Evolutionary conservation across 2,329 filamentous ascomycete genomes (phyloP), one percentile per base, ranked within the genome.

Genomic region (Byssochlamys sp.): DNA sequence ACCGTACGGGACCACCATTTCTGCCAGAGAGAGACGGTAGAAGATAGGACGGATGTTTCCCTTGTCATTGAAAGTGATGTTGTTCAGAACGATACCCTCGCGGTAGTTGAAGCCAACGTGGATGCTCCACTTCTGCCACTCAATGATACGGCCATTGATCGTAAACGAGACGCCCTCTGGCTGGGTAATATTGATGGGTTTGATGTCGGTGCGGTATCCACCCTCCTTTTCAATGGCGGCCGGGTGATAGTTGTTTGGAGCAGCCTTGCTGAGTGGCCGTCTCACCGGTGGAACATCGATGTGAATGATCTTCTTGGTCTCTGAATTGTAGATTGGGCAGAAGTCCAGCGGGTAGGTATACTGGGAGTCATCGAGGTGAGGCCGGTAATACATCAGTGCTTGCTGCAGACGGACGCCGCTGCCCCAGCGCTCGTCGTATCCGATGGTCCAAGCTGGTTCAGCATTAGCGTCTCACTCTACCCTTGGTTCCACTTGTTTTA

Each of bases 31-130:
- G 6, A 96, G 79, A 53, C 91, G 84, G 81, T 94, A 96, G 75
- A 96, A 95, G 35, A 95, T 80, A 1, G 89, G 87, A 31, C 91
- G 81, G 33, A 86, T 79, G 50, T 77, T 86, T 52, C 89, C 86
- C 72, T 90, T 89, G 74, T 96, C 91, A 65, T 90, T 91, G 75
- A 88, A 95, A 2, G 86, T 89, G 69, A 96, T 91, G 75, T 96
- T 90, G 73, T 89, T 94, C 5, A 96, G 79, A 1, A 96, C 88
- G 64, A 96, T 87, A 25, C 91, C 91, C 74, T 96, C 91, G 27
- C 89, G 84, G 77, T 96, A 94, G 79, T 95, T 96, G 82, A 96
- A 96, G 26, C 91, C 91, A 59, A 96, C 84, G 71, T 96, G 91
- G 62, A 96, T 84, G 66, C 84, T 92, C 88, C 90, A 96, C 69